Base-by-base conservation (phyloP, 148 eudicot genomes). In the Camellia japonica region DNA sequence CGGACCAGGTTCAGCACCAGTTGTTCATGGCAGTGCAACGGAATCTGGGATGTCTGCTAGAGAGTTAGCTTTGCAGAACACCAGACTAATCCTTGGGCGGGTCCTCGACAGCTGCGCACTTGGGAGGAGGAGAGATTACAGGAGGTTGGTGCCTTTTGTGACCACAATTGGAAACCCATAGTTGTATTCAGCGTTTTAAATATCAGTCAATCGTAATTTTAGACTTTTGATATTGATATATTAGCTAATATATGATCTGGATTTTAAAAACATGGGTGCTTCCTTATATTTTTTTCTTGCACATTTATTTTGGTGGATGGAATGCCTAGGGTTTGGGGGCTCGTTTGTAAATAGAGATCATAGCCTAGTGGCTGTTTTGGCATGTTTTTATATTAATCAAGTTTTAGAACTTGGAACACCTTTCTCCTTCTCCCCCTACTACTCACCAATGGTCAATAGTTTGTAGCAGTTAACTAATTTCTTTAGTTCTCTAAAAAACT, bases 101-200 rank as follows among this genome's bases (percentile, higher is more conserved):
- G 98, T 96, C 80, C 90, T 96, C 16, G 97, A 94, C 76, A 92
- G 84, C 75, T 93, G 97, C 76, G 97, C 97, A 0, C 93, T 96
- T 69, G 99, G 99, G 30, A 90, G 93, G 89, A 89, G 90, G 83
- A 94, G 93, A 83, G 98, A 93, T 69, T 90, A 92, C 77, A 89
- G 90, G 88, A 91, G 97, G 80, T 81, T 96, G 85, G 99, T 92
- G 46, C 99, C 98, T 56, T 96, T 96, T 73, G 99, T 96, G 51
- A 83, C 95, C 20, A 89, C 84, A 76, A 84, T 82, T 61, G 93
- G 90, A 51, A 90, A 93, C 77, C 88, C 86, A 8, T 92, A 79
- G 83, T 3, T 12, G n/a, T 20, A 20, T 19, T 49, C 52, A 49
- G 38, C 38, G 38, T 23, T 23, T 23, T 23, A 23, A 23, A 23